phyloP scores from a whole-genome alignment of 306 rosid species.

The Arachis stenosperma region DNA sequence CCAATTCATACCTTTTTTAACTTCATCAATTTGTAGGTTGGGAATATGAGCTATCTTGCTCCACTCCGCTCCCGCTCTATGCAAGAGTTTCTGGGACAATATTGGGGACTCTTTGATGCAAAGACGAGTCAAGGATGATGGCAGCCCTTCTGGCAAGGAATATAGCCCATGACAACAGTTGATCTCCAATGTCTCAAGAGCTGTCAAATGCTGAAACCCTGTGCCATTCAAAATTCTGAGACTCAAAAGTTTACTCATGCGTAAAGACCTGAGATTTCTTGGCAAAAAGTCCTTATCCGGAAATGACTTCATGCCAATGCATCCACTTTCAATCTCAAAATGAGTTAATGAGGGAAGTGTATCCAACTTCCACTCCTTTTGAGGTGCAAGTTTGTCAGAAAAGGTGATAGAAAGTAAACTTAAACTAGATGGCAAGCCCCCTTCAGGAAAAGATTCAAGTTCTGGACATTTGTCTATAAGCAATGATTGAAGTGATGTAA shows the following conservation, averaged over 20 bases:
- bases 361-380: not conserved
- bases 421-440: slow-evolving; percentile 9
- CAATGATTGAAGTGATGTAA: not conserved
- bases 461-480: slow-evolving; percentile 3
- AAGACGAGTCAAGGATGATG: not conserved
- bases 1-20: not conserved
- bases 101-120: slow-evolving; percentile 1
- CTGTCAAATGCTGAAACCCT: not conserved
- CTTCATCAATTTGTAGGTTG: not conserved
- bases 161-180: not conserved
- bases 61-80: not conserved
- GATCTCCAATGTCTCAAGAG: slow-evolving; percentile 13
- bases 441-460: slow-evolving; percentile 2
- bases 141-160: not conserved
- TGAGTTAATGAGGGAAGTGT: not conserved
- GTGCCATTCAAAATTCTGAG: not conserved
- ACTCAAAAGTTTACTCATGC: not conserved
- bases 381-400: not conserved
- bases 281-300: slow-evolving; percentile 1
- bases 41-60: not conserved
- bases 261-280: slow-evolving; percentile 2
- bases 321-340: slow-evolving; percentile 13
- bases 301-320: not conserved
- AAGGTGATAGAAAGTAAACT: not conserved
- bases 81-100: not conserved